A percentile compares a stretch with the other conserved stretches of the same genome.
phyloP scores from a whole-genome alignment of 441 rosid species.

The Viola pubescens region DNA sequence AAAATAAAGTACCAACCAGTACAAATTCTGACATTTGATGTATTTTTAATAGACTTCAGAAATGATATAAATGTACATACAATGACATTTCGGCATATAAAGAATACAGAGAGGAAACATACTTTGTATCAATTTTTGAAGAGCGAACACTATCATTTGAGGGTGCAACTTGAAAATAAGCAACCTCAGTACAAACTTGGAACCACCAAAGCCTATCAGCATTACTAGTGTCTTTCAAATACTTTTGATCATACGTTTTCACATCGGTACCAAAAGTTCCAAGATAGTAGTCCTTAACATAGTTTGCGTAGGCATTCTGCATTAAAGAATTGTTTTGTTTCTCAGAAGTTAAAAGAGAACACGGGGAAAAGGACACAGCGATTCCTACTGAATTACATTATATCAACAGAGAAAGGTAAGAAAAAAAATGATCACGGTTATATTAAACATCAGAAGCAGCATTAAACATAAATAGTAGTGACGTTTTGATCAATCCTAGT shows the following conservation, averaged over 20 bases:
- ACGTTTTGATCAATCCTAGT: neutral
- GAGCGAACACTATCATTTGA: slow-evolving; percentile 81
- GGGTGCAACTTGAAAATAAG: slow-evolving; percentile 95
- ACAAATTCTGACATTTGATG: neutral
- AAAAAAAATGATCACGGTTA: too few relatives aligned
- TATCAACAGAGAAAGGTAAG: too few relatives aligned
- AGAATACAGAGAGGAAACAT: slow-evolving; percentile 15
- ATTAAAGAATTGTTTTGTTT: slow-evolving; percentile 4
- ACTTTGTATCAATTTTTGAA: slow-evolving; percentile 69
- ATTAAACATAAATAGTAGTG: too few relatives aligned
- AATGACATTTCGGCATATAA: too few relatives aligned
- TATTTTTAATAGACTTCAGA: too few relatives aligned
- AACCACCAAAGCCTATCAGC: slow-evolving; percentile 86
- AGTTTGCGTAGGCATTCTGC: slow-evolving; percentile 76
- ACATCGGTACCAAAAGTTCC: slow-evolving; percentile 23
- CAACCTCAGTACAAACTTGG: slow-evolving; percentile 95
- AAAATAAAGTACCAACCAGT: neutral
- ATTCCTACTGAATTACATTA: too few relatives aligned
- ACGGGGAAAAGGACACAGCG: too few relatives aligned
- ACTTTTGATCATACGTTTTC: slow-evolving; percentile 51
- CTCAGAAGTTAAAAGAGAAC: too few relatives aligned
- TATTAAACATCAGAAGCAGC: too few relatives aligned
- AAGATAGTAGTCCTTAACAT: slow-evolving; percentile 38
- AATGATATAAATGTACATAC: too few relatives aligned
- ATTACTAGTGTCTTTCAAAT: slow-evolving; percentile 46